Conservation (phyloP, 148 eudicot species). For the Silene latifolia region DNA sequence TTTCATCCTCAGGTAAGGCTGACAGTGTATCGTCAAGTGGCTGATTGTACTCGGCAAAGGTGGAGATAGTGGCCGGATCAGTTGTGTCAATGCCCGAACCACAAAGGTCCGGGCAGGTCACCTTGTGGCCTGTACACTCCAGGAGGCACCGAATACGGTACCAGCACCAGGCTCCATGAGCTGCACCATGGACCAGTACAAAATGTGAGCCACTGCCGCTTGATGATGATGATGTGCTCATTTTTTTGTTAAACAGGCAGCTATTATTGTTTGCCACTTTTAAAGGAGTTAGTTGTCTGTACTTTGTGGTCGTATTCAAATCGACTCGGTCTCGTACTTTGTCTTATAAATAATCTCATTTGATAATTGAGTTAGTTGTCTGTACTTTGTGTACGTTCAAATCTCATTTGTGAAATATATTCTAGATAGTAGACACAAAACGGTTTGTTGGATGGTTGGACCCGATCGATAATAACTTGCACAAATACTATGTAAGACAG, state of each 20-base stretch:
- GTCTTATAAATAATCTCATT: no score
- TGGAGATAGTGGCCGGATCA: conserved; percentile 13
- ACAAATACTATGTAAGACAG: no score
- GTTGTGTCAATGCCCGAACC: conserved; percentile 26
- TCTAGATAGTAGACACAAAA: no score
- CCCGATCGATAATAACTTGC: no score
- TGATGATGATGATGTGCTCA: conserved; percentile 3
- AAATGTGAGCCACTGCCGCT: conserved; percentile 17
- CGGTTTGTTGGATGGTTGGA: no score
- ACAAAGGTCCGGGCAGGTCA: conserved; percentile 29
- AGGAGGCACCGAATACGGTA: conserved; percentile 30
- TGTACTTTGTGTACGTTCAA: no score
- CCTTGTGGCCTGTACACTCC: conserved; percentile 24
- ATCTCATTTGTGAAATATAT: no score
- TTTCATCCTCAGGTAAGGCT: conserved; percentile 19
- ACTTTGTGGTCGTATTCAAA: background rate
- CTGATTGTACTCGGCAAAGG: conserved; percentile 26
- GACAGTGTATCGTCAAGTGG: conserved; percentile 26
- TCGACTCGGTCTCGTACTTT: no score
- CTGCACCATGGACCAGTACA: conserved; percentile 30
- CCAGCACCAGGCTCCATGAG: conserved; percentile 39
- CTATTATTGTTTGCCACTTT: background rate
- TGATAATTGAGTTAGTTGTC: no score
- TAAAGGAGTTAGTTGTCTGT: background rate
- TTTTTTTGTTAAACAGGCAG: background rate